phyloP scores from a whole-genome alignment of 805 yeast genomes.

The Pichia occidentalis region DNA sequence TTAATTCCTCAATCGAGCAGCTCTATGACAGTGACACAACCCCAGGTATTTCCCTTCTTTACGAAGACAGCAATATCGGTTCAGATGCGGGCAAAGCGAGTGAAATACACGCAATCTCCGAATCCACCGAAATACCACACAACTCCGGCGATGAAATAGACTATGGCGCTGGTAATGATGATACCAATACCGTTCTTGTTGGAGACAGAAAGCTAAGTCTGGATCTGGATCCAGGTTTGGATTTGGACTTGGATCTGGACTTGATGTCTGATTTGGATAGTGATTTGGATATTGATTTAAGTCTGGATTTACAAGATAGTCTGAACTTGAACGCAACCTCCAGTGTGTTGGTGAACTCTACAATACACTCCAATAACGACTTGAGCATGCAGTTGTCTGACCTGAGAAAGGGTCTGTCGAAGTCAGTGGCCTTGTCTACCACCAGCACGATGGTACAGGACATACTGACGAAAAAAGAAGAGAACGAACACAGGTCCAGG shows the following conservation, averaged over 20 bases:
- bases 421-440: too few relatives aligned
- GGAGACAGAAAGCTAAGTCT: not conserved
- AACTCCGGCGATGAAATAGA: not conserved
- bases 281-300: not conserved
- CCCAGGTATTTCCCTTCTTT: conserved; percentile 2
- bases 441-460: conserved; percentile 1
- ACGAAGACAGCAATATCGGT: not conserved
- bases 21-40: not conserved
- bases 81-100: conserved; percentile 1
- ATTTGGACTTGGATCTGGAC: conserved; percentile 3
- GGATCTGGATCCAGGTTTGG: not conserved
- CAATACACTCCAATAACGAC: too few relatives aligned
- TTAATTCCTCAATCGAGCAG: conserved; percentile 10
- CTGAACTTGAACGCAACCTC: too few relatives aligned
- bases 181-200: conserved; percentile 1
- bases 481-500: too few relatives aligned
- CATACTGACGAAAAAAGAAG: too few relatives aligned
- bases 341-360: too few relatives aligned
- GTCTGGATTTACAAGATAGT: not conserved
- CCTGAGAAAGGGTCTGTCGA: too few relatives aligned
- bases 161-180: not conserved
- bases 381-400: too few relatives aligned
- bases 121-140: conserved; percentile 1
- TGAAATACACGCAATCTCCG: conserved; percentile 3
- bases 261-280: conserved; percentile 1